Percentiles rank a stretch among this genome's conserved stretches.
Evolutionary conservation across 768 basidiomycete genomes (phyloP).

Genomic region (Paxillus ammoniavirescens): DNA sequence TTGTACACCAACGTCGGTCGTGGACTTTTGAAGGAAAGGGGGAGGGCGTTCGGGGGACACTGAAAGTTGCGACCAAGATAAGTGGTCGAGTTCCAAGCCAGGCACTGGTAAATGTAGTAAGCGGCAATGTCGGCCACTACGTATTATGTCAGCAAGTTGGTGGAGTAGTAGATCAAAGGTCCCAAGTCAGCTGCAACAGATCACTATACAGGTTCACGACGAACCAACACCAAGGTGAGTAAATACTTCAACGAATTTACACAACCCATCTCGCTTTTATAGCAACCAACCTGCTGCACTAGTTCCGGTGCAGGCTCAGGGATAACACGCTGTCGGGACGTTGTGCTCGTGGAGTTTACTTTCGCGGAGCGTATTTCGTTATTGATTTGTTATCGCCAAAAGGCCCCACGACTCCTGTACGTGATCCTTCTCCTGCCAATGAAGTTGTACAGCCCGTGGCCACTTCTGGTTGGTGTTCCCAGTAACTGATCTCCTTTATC

Average conservation of each 20-base stretch:
- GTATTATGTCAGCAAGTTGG: background rate
- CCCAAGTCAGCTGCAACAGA: no score
- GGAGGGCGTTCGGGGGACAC: background rate
- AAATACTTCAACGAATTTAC: background rate
- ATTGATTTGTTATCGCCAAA: background rate
- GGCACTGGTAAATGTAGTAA: background rate
- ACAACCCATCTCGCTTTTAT: background rate
- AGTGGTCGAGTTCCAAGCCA: slow-evolving; percentile 4
- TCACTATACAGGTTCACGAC: background rate
- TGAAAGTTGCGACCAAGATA: background rate
- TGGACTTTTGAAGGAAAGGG: background rate
- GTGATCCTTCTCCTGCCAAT: background rate
- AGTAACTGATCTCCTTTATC: no score
- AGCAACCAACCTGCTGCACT: background rate
- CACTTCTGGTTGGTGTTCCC: no score
- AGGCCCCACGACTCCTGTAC: background rate
- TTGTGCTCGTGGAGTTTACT: background rate
- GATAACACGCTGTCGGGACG: background rate
- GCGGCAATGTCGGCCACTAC: slow-evolving; percentile 3
- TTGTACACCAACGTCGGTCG: slow-evolving; percentile 1
- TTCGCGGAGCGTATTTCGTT: background rate
- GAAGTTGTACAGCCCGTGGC: no score
- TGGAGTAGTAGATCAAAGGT: background rate
- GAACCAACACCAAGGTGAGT: background rate
- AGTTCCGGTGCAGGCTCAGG: background rate